These are phyloP conservation scores for Aquilaria sinensis DNA, from an alignment of 345 rosid genomes.

Conservation along the genomic window DNA sequence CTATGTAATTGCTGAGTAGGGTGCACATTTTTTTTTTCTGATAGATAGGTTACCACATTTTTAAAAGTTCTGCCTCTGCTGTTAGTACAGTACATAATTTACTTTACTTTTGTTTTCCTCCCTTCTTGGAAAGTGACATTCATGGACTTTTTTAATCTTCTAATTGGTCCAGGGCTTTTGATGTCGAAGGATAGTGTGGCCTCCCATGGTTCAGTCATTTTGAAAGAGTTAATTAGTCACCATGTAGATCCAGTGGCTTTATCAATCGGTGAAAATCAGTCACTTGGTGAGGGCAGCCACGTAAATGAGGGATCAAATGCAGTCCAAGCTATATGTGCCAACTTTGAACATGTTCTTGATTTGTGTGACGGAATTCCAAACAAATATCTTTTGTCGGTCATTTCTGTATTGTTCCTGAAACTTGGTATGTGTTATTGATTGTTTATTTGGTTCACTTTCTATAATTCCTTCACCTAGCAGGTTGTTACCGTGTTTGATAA, in stretches of 20 bases:
- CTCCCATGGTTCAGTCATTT: conserved; percentile 45
- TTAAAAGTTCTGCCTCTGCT: too few relatives aligned
- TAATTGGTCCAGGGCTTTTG: conserved; percentile 53
- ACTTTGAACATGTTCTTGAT: conserved; percentile 43
- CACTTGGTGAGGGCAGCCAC: conserved; percentile 27
- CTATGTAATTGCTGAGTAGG: too few relatives aligned
- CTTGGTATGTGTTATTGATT: conserved; percentile 54
- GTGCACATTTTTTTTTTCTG: too few relatives aligned
- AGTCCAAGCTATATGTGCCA: conserved; percentile 42
- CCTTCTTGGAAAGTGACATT: conserved; percentile 2
- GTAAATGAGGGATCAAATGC: conserved; percentile 36
- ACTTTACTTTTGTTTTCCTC: background rate
- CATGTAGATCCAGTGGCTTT: conserved; percentile 31
- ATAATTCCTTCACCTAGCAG: too few relatives aligned
- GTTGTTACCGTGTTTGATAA: too few relatives aligned
- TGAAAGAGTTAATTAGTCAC: conserved; percentile 57
- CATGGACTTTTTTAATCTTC: conserved; percentile 6
- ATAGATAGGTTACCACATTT: too few relatives aligned
- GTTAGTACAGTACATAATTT: too few relatives aligned
- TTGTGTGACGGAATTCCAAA: conserved; percentile 43
- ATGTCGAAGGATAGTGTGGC: conserved; percentile 42
- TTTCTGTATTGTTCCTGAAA: conserved; percentile 47
- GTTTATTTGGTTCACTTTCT: conserved; percentile 1
- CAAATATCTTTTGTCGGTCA: conserved; percentile 51
- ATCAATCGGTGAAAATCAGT: conserved; percentile 20